phyloP scores from a whole-genome alignment of 495 filamentous ascomycete genomes.

The Penicillium ucsense region DNA sequence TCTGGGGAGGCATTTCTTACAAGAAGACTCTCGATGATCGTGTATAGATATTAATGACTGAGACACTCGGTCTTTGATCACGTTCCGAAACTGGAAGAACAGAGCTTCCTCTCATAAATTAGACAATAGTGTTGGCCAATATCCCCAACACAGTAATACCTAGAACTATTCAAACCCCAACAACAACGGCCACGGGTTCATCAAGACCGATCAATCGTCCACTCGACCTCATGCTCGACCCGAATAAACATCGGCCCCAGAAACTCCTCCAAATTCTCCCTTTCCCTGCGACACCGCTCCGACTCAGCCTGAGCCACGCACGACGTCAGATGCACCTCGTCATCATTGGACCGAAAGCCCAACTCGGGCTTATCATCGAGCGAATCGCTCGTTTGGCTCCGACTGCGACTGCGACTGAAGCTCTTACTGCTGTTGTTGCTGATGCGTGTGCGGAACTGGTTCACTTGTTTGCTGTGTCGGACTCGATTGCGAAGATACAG shows the following conservation, averaged over 20 bases:
- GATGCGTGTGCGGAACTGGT: not conserved
- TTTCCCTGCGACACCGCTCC: not conserved
- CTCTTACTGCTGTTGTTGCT: not conserved
- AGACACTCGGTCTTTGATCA: too few species aligned
- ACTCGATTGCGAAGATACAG: not conserved
- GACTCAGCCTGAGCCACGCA: not conserved
- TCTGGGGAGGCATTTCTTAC: too few species aligned
- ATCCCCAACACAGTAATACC: too few species aligned
- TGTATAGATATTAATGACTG: too few species aligned
- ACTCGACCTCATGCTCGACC: conserved; percentile 10
- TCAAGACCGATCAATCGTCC: conserved; percentile 1
- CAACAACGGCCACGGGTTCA: not conserved
- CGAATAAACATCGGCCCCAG: conserved; percentile 10
- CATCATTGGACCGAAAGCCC: not conserved
- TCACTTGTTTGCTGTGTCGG: not conserved
- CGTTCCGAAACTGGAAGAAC: too few species aligned
- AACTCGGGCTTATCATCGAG: conserved; percentile 1
- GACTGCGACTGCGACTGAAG: not conserved
- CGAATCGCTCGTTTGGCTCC: not conserved
- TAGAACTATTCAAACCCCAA: not conserved
- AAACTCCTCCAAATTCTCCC: conserved; percentile 3
- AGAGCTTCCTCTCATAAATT: too few species aligned
- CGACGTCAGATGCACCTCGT: conserved; percentile 1
- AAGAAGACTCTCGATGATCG: too few species aligned
- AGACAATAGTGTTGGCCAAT: too few species aligned